These are phyloP conservation scores for Saccharomyces uvarum DNA, from an alignment of 1,139 yeast species.

Conservation along the genomic window DNA sequence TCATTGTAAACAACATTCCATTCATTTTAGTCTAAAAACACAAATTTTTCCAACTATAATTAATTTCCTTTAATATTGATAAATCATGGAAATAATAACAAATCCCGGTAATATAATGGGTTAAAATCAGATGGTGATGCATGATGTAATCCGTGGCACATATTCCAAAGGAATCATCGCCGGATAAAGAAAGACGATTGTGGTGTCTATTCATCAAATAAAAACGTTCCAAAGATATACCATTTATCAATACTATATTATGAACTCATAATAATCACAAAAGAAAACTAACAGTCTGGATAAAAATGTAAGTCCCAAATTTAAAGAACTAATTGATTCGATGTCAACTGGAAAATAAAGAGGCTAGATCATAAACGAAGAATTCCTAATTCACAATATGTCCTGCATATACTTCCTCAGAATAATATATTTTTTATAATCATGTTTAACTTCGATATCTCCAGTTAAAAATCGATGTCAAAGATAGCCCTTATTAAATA, in stretches of 20 bases:
- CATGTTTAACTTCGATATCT: constrained; percentile 9
- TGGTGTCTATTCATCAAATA: constrained; percentile 31
- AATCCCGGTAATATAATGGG: background rate
- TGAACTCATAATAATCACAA: constrained; percentile 24
- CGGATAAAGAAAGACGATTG: constrained; percentile 30
- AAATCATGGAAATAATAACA: background rate
- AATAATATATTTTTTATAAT: constrained; percentile 24
- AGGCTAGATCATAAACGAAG: constrained; percentile 32
- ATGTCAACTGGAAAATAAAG: constrained; percentile 4
- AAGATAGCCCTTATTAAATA: background rate
- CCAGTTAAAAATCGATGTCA: background rate
- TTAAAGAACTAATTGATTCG: background rate
- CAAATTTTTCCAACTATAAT: constrained; percentile 3
- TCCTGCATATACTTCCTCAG: constrained; percentile 36
- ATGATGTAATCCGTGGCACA: constrained; percentile 33
- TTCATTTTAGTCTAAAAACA: constrained; percentile 1
- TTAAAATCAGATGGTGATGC: constrained; percentile 34
- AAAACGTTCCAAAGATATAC: constrained; percentile 1
- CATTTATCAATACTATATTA: constrained; percentile 21
- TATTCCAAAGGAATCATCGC: constrained; percentile 33
- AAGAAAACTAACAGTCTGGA: constrained; percentile 5
- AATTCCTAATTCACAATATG: constrained; percentile 34
- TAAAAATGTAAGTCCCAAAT: background rate
- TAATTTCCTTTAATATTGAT: constrained; percentile 2
- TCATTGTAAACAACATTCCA: constrained; percentile 16